Base-by-base conservation (phyloP, 78 protist genomes). In the Creolimax fragrantissima region DNA sequence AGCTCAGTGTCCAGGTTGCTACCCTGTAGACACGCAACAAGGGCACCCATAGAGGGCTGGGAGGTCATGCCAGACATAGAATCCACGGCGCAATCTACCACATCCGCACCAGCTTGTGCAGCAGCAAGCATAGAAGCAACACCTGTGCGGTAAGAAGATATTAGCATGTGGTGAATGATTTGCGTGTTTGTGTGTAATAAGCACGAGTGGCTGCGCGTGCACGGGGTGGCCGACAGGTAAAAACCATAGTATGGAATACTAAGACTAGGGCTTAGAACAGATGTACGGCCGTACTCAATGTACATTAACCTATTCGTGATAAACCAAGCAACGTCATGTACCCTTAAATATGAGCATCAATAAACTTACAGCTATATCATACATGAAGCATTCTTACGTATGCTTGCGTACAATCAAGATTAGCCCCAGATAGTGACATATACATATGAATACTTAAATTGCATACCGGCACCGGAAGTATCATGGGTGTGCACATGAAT, bases 401-500 rank as follows among this genome's bases (percentile, higher is more conserved):
- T n/a, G n/a, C n/a, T n/a, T n/a, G n/a, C n/a, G n/a, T n/a, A n/a
- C n/a, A n/a, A n/a, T n/a, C n/a, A n/a, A n/a, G n/a, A n/a, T n/a
- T n/a, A n/a, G n/a, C n/a, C n/a, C n/a, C n/a, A n/a, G n/a, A n/a
- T n/a, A n/a, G n/a, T n/a, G n/a, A n/a, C n/a, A 5, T 24, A 58
- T 58, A 58, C 74, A 58, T 58, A 24, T 58, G 24, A 58, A 58
- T 17, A 58, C 74, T 32, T 24, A 58, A 58, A 58, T 58, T 58
- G 24, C 74, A 58, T 58, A 89, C 89, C 41, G 36, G 58, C 93
- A 3, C 96, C 95, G 2, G 95, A 41, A 3, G 97, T 94, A 90
- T 96, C 96, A 92, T 97, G 98, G 17, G 97, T 95, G 94, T 97
- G 98, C 41, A 97, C 96, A 91, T 97, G 98, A 84, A 97, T 94